These are phyloP conservation scores for Verticillium dahliae DNA, from an alignment of 2,329 filamentous ascomycete genomes.

Conservation along the genomic window DNA sequence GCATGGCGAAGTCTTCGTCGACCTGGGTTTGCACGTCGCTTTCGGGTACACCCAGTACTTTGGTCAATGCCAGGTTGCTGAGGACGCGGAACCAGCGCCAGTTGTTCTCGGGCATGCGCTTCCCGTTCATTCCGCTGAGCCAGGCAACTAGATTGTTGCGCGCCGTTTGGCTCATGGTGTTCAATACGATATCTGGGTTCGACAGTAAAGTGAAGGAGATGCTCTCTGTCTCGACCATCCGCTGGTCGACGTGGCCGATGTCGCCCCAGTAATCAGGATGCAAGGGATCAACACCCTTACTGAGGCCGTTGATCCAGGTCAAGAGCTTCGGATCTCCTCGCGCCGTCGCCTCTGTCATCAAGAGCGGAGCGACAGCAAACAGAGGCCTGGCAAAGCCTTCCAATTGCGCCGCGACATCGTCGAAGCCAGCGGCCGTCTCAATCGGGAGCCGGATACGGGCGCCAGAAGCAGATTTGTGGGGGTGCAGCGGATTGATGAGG, in stretches of 20 bases:
- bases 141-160: constrained; percentile 48
- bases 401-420: constrained; percentile 26
- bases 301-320: not conserved
- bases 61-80: constrained; percentile 31
- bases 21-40: not conserved
- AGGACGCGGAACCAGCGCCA: constrained; percentile 40
- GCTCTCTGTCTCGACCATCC: constrained; percentile 4
- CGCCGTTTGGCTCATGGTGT: constrained; percentile 48
- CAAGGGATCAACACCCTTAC: not conserved
- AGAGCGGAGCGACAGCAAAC: constrained; percentile 12
- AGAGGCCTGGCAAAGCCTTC: constrained; percentile 26
- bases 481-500: constrained; percentile 17
- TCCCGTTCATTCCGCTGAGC: constrained; percentile 30
- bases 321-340: not conserved
- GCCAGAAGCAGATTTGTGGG: constrained; percentile 18
- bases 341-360: constrained; percentile 15
- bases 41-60: constrained; percentile 19
- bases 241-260: constrained; percentile 3
- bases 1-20: constrained; percentile 23
- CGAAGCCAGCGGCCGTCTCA: constrained; percentile 23
- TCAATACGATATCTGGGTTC: not conserved
- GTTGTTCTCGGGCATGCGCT: constrained; percentile 32
- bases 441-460: constrained; percentile 23
- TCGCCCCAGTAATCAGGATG: constrained; percentile 4
- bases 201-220: constrained; percentile 1